A percentile compares a stretch with the other conserved stretches of the same genome.
Conservation (phyloP, 805 yeast species). For the Myxozyma vanderwaltii region DNA sequence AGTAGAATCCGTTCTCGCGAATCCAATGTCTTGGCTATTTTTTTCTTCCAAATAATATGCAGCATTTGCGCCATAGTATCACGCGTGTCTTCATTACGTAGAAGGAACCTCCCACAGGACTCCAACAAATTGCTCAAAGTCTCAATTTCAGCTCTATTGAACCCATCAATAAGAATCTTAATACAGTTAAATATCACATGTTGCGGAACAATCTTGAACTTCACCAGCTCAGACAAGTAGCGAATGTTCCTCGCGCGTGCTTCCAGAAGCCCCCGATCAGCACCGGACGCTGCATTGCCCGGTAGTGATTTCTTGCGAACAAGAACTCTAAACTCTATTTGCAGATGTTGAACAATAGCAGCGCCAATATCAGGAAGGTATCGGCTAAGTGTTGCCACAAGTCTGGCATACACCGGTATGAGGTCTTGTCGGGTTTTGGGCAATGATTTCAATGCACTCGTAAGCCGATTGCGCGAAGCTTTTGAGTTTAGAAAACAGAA, state of each 20-base stretch:
- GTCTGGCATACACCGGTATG: conserved; percentile 58
- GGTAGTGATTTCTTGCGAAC: conserved; percentile 18
- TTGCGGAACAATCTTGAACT: conserved; percentile 72
- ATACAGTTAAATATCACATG: conserved; percentile 74
- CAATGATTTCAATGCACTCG: conserved; percentile 55
- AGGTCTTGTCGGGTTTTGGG: conserved; percentile 45
- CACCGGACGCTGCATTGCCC: conserved; percentile 1
- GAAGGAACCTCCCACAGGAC: conserved; percentile 65
- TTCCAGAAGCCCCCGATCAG: conserved; percentile 20
- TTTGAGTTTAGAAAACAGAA: conserved; percentile 58
- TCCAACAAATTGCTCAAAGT: conserved; percentile 72
- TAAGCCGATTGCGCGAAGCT: conserved; percentile 65
- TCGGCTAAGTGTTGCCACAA: conserved; percentile 61
- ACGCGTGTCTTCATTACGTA: conserved; percentile 58
- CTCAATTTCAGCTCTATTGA: conserved; percentile 63
- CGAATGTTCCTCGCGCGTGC: conserved; percentile 46
- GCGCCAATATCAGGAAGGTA: conserved; percentile 54
- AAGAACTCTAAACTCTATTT: conserved; percentile 41
- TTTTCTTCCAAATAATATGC: conserved; percentile 52
- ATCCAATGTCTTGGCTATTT: conserved; percentile 53
- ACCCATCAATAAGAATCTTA: conserved; percentile 56
- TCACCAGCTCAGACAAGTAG: conserved; percentile 73
- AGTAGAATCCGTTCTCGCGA: conserved; percentile 61
- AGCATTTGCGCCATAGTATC: conserved; percentile 66
- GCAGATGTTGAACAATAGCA: conserved; percentile 58